A percentile compares a stretch with the other conserved stretches of the same genome.
phyloP scores from a whole-genome alignment of 345 rosid species.

The Bruguiera gymnorhiza region DNA sequence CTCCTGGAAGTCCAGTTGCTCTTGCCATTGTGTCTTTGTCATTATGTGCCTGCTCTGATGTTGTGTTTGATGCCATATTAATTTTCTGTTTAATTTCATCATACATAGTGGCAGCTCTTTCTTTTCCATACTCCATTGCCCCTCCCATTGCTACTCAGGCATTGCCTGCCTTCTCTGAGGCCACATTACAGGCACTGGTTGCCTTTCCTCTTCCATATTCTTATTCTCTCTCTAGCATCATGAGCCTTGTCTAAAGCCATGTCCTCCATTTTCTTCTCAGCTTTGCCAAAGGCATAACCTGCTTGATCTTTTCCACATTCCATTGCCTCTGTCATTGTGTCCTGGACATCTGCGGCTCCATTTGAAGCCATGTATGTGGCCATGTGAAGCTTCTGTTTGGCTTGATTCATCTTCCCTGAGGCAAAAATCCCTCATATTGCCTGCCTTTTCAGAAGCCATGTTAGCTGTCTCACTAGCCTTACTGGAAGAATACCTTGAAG shows the following conservation, averaged over 20 bases:
- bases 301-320: constrained; percentile 3
- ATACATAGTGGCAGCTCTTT: background rate
- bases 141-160: constrained; percentile 4
- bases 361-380: constrained; percentile 7
- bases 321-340: constrained; percentile 2
- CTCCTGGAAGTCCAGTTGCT: background rate
- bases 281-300: background rate
- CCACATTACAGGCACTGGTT: constrained; percentile 1
- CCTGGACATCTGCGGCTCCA: constrained; percentile 10
- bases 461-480: constrained; percentile 27
- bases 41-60: constrained; percentile 3
- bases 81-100: constrained; percentile 5
- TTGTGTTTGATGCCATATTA: background rate
- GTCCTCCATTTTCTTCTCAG: background rate
- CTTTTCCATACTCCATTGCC: constrained; percentile 6
- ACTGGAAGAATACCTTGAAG: constrained; percentile 29
- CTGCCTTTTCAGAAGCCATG: constrained; percentile 17
- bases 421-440: background rate
- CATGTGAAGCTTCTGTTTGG: constrained; percentile 2
- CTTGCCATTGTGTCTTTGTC: background rate
- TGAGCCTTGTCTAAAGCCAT: constrained; percentile 8
- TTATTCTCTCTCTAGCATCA: constrained; percentile 15
- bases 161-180: constrained; percentile 10
- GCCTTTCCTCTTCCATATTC: constrained; percentile 17
- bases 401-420: constrained; percentile 24